A percentile compares a stretch with the other conserved stretches of the same genome.
Evolutionary conservation across 2,329 filamentous ascomycete genomes (phyloP).

Genomic region (Graphiopsis chlorocephala): DNA sequence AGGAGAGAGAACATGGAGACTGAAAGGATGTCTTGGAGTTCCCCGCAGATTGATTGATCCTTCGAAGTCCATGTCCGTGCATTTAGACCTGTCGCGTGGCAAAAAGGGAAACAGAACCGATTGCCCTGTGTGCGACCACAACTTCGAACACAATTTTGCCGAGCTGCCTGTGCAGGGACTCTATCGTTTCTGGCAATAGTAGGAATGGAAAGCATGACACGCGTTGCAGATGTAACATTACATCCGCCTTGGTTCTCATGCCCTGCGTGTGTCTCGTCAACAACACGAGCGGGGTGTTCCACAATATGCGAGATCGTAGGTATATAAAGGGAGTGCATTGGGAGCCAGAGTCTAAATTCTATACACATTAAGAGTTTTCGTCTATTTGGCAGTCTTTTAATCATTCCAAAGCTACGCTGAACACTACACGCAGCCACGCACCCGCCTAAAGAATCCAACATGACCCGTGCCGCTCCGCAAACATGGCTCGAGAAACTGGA

Average conservation of each 20-base stretch:
- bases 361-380: neutral
- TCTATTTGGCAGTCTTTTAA: neutral
- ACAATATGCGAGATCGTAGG: neutral
- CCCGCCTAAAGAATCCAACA: neutral
- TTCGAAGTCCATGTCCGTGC: neutral
- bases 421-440: neutral
- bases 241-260: neutral
- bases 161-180: neutral
- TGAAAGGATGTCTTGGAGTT: neutral
- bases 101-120: neutral
- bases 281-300: neutral
- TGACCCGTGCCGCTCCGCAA: conserved; percentile 18
- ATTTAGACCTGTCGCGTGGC: neutral
- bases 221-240: neutral
- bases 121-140: neutral
- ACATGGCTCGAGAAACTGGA: conserved; percentile 24
- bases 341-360: neutral
- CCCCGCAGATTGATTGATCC: neutral
- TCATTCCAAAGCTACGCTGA: neutral
- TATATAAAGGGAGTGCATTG: neutral
- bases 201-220: neutral
- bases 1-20: neutral
- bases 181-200: neutral
- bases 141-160: neutral
- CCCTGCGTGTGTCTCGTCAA: neutral